Evolutionary conservation across 148 eudicot genomes (phyloP), one percentile per base, ranked within the genome.

Genomic region (Cornus florida): DNA sequence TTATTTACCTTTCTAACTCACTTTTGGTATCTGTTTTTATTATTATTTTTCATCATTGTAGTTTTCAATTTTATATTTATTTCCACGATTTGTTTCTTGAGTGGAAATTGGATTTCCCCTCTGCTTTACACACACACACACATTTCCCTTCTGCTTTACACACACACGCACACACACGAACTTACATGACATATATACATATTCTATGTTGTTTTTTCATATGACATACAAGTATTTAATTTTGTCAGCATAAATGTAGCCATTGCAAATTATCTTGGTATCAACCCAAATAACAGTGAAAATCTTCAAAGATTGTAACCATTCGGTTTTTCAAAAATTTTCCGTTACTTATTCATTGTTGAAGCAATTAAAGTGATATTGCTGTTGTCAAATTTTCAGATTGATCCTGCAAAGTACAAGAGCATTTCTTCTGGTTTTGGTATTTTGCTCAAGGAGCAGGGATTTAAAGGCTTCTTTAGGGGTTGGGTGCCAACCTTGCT

Each of bases 321-420:
- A 38, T 35, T 62, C 12, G 0, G 8, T 43, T 4, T 60, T 75
- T 60, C 69, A 38, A 43, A 4, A 2, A 0, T 32, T 74, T 75
- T 75, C 19, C 43, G 13, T 56, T 50, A n/a, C 68, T 68, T 76
- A 22, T 76, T 24, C 2, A 12, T 62, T 62, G 23, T n/a, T 62
- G 66, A 19, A 62, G 23, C 17, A 2, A 14, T 20, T 60, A 3
- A 16, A 7, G 19, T 38, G 20, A 24, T 14, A 22, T n/a, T 60
- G 20, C 41, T 60, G 14, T 39, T 70, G 35, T 28, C 65, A 22
- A 70, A 11, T 66, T 66, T 71, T 71, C 78, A 84, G 87, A 84
- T 84, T 50, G 81, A 84, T 71, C 87, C 87, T 62, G 73, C 82
- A 81, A 84, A 84, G 72, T 84, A 84, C 84, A 84, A 84, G 79